Conservation (phyloP, 129 eudicot genomes). For the Erigeron canadensis region DNA sequence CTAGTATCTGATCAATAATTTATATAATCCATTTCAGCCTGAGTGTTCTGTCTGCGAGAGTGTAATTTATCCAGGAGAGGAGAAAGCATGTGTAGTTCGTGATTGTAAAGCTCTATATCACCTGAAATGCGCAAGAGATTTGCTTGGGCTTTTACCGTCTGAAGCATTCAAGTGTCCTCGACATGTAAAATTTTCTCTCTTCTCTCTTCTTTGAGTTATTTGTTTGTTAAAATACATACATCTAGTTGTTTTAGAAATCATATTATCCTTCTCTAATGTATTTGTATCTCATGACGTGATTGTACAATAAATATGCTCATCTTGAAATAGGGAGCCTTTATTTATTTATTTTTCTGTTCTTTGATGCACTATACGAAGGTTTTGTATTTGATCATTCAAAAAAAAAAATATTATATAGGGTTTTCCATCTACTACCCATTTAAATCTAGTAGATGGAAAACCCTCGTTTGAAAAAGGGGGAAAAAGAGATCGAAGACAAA, state of each 20-base stretch:
- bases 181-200: conserved; percentile 55
- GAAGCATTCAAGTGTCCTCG: conserved; percentile 85
- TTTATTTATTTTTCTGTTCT: neutral
- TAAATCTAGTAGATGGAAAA: too few species aligned
- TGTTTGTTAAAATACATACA: neutral
- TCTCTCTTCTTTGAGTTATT: neutral
- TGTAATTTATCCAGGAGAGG: conserved; percentile 61
- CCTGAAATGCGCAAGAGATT: conserved; percentile 54
- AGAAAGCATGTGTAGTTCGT: conserved; percentile 58
- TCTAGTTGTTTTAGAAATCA: neutral
- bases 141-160: conserved; percentile 38
- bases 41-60: conserved; percentile 63
- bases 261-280: neutral
- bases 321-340: neutral
- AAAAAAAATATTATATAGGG: too few species aligned
- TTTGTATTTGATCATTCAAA: too few species aligned
- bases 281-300: neutral
- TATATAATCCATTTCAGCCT: conserved; percentile 43
- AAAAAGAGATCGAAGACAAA: too few species aligned
- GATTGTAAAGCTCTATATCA: conserved; percentile 69
- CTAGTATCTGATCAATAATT: neutral
- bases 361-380: too few species aligned
- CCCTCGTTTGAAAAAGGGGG: too few species aligned
- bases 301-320: conserved; percentile 10
- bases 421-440: too few species aligned